Base-by-base conservation (phyloP, 768 basidiomycete genomes). In the Sarcomyxa edulis region DNA sequence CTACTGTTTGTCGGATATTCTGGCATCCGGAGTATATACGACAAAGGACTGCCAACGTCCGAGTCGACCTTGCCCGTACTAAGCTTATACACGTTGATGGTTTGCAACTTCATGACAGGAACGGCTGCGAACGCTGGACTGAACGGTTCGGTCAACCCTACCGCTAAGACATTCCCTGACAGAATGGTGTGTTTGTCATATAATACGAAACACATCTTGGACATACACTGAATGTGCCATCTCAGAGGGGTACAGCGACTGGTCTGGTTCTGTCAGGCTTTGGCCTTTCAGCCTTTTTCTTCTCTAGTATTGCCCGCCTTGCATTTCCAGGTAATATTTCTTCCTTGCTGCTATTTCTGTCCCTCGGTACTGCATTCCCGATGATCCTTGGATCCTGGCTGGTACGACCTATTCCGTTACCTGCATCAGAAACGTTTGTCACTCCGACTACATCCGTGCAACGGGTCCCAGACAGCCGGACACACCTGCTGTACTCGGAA, bases 271-370 rank as follows among this genome's bases (percentile, higher is more conserved):
- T 92, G 14, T 88, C 89, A 0, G 92, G 89, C 22, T 92, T 89
- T 46, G 92, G 93, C 0, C 75, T 97, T 11, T 92, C 89, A 1
- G 93, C 93, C 0, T 95, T 95, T 66, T 68, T 87, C 45, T 96
- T 94, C 61, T 86, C 88, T 9, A 72, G 79, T 1, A 61, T 94
- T 25, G 79, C 89, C 0, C 81, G 83, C 40, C 51, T 74, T 0
- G 55, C 81, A 29, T 94, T 80, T 50, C 79, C 85, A 0, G 90
- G 87, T 0, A 71, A 92, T 49, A 87, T 85, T 0, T 84, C 82
- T 1, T 72, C 78, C 1, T 84, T 95, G 50, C 60, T 97, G 1
- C 68, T 84, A 0, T 60, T 90, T 4, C 75, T 96, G 5, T 74
- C 82, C 1, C 45, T 90, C 2, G 92, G 92, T 2, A 92, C 90